phyloP scores from a whole-genome alignment of 352 stramenopile genomes.

The Blastocystis hominis region DNA sequence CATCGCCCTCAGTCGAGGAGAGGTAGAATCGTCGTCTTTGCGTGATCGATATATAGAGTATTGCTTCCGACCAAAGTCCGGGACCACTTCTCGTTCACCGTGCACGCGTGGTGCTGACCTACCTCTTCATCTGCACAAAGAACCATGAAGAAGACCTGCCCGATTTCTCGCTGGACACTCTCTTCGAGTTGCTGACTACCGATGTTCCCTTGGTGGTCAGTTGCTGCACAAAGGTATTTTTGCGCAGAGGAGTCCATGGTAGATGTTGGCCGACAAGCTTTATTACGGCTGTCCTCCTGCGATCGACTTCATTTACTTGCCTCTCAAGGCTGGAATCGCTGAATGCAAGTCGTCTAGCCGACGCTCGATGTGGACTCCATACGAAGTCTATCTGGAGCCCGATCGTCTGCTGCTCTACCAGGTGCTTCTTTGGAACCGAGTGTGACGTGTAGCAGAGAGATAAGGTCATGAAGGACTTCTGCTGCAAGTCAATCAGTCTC shows the following conservation, averaged over 20 bases:
- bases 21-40: not conserved
- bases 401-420: conserved; percentile 22
- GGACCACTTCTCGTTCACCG: not conserved
- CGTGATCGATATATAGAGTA: not conserved
- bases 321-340: not conserved
- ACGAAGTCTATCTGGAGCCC: not conserved
- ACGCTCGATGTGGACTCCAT: conserved; percentile 4
- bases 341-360: conserved; percentile 1
- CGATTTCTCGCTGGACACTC: not conserved
- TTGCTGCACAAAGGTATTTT: not conserved
- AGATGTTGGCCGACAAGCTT: not conserved
- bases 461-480: not conserved
- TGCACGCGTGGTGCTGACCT: not conserved
- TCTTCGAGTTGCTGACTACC: not conserved
- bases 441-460: not conserved
- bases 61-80: not conserved
- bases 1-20: not conserved
- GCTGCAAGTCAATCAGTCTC: conserved; percentile 23
- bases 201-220: not conserved
- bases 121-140: conserved; percentile 24
- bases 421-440: not conserved
- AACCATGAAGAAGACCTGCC: not conserved
- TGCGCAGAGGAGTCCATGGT: not conserved
- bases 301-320: conserved; percentile 28
- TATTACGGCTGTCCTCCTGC: not conserved